A percentile compares a stretch with the other conserved stretches of the same genome.
Evolutionary conservation across 495 filamentous ascomycete species (phyloP).

Genomic region (Tetracladium marchalianum): DNA sequence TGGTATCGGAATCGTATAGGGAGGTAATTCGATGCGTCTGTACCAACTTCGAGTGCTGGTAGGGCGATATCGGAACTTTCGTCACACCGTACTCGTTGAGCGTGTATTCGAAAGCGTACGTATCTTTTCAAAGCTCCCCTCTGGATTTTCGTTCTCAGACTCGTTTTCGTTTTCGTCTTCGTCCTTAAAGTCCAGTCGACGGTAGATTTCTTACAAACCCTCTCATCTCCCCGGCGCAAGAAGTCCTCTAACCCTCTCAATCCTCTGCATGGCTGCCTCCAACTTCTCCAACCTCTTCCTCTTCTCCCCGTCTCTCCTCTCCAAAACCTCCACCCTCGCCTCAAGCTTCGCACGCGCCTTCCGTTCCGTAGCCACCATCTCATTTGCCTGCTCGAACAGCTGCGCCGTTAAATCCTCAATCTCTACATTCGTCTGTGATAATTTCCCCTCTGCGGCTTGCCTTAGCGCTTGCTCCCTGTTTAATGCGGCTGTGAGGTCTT

Average conservation of each 20-base stretch:
- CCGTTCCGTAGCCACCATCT: conserved; percentile 91
- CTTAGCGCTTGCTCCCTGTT: conserved; percentile 62
- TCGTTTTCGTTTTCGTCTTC: neutral
- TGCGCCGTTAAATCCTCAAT: conserved; percentile 81
- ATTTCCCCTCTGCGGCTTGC: conserved; percentile 60
- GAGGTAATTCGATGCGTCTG: conserved; percentile 5
- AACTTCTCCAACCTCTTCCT: conserved; percentile 58
- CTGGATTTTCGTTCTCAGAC: neutral
- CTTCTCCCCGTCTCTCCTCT: conserved; percentile 63
- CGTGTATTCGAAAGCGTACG: conserved; percentile 1
- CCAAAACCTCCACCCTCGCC: conserved; percentile 58
- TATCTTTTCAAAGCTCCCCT: conserved; percentile 9
- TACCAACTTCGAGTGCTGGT: no score
- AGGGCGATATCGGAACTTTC: neutral
- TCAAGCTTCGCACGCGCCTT: conserved; percentile 71
- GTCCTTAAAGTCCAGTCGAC: neutral
- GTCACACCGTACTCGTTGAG: neutral
- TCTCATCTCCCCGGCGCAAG: conserved; percentile 25
- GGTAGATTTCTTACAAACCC: neutral
- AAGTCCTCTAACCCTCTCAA: conserved; percentile 60
- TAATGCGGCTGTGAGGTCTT: conserved; percentile 61
- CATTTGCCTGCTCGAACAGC: conserved; percentile 89
- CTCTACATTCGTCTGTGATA: conserved; percentile 64
- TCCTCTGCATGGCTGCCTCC: conserved; percentile 69
- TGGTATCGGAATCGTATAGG: neutral